phyloP scores from a whole-genome alignment of 2,329 filamentous ascomycete species.

The Diaporthe citriasiana region DNA sequence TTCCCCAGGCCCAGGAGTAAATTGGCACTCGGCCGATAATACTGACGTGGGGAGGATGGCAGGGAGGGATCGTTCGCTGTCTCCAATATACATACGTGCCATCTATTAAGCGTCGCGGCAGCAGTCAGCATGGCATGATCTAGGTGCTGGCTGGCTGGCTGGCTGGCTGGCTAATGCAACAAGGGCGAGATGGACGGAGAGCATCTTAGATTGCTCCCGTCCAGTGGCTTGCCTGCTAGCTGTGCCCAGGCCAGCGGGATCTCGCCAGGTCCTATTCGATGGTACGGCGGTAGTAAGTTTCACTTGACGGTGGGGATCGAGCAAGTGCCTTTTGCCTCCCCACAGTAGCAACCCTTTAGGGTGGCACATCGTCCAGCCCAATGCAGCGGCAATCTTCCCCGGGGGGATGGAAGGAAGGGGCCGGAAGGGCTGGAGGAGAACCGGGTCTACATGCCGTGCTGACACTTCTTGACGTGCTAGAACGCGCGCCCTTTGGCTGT shows the following conservation, averaged over 20 bases:
- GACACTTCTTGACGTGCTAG: conserved; percentile 1
- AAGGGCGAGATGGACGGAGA: conserved; percentile 11
- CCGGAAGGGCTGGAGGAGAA: conserved; percentile 19
- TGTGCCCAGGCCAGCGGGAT: conserved; percentile 11
- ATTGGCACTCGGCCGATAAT: conserved; percentile 28
- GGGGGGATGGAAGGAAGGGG: not conserved
- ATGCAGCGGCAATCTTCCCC: conserved; percentile 33
- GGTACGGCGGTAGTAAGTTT: conserved; percentile 33
- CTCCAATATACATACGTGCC: not conserved
- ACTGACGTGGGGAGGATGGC: conserved; percentile 1
- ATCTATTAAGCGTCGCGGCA: conserved; percentile 25
- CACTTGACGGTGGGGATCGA: conserved; percentile 25
- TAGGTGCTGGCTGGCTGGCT: conserved; percentile 5
- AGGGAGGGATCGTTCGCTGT: not conserved
- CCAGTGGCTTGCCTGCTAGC: conserved; percentile 16
- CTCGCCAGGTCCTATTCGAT: conserved; percentile 19
- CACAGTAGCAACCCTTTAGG: conserved; percentile 1
- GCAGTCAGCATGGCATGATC: conserved; percentile 19
- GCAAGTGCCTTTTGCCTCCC: not conserved
- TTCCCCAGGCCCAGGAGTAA: not conserved
- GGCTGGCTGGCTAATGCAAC: conserved; percentile 28
- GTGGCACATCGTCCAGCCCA: conserved; percentile 8
- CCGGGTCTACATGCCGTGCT: conserved; percentile 24
- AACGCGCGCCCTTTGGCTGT: not conserved
- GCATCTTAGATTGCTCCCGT: conserved; percentile 30